A percentile compares a stretch with the other conserved stretches of the same genome.
These are phyloP conservation scores for Myxozyma nipponensis DNA, from an alignment of 805 yeast species.

Conservation along the genomic window DNA sequence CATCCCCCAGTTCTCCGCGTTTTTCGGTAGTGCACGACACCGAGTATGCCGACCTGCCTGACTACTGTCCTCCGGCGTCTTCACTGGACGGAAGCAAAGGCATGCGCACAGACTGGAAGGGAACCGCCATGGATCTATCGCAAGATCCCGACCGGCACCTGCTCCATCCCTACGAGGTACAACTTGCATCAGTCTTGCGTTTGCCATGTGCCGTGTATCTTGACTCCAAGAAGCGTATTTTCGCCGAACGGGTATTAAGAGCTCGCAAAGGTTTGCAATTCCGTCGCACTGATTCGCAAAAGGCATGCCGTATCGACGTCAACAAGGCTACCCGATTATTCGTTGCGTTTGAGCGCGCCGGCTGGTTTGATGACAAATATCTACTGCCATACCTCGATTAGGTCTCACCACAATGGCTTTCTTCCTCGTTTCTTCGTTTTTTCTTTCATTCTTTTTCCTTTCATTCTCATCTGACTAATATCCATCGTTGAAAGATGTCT, in stretches of 20 bases:
- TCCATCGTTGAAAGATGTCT: too few species aligned
- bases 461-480: too few species aligned
- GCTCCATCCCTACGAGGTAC: conserved; percentile 88
- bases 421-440: background rate
- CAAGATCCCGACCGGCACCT: conserved; percentile 66
- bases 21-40: conserved; percentile 41
- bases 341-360: conserved; percentile 86
- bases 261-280: conserved; percentile 64
- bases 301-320: conserved; percentile 95
- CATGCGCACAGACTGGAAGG: conserved; percentile 94
- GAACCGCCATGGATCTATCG: conserved; percentile 89
- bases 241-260: conserved; percentile 82
- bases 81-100: conserved; percentile 37
- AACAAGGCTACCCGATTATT: conserved; percentile 89
- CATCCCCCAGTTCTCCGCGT: conserved; percentile 16
- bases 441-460: too few species aligned
- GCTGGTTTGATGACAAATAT: conserved; percentile 72
- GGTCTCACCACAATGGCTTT: background rate
- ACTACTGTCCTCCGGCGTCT: conserved; percentile 29
- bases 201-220: conserved; percentile 79
- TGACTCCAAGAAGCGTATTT: conserved; percentile 76
- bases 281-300: conserved; percentile 96
- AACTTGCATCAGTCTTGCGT: conserved; percentile 81
- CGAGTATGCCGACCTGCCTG: conserved; percentile 33
- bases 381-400: conserved; percentile 8